Evolutionary conservation across 441 rosid species (phyloP).

Genomic region (Raphanus hybrid): DNA sequence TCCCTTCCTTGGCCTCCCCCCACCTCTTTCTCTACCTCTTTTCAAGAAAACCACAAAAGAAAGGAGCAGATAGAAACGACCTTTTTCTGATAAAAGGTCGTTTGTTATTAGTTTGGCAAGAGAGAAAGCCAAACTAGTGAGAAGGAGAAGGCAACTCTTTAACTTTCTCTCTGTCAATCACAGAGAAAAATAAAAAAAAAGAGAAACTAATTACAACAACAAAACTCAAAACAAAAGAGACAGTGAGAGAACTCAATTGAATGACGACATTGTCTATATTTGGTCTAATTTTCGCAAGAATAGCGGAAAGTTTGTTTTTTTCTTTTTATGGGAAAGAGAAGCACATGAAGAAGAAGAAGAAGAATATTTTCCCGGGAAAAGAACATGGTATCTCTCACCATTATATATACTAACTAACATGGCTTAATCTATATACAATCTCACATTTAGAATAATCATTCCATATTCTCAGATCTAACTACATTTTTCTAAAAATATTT

Average conservation of each 20-base stretch:
- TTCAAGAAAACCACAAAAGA: neutral
- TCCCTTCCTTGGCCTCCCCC: slow-evolving; percentile 42
- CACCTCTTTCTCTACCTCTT: slow-evolving; percentile 22
- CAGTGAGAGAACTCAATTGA: slow-evolving; percentile 18
- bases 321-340: slow-evolving; percentile 18
- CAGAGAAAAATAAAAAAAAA: slow-evolving; percentile 16
- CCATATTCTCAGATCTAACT: slow-evolving; percentile 27
- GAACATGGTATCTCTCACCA: slow-evolving; percentile 30
- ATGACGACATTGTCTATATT: slow-evolving; percentile 30
- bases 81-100: neutral
- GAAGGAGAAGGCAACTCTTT: slow-evolving; percentile 35
- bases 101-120: slow-evolving; percentile 35
- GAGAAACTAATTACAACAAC: slow-evolving; percentile 39
- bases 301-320: slow-evolving; percentile 36
- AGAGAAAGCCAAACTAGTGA: slow-evolving; percentile 41
- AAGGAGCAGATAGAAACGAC: slow-evolving; percentile 27
- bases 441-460: neutral
- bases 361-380: slow-evolving; percentile 41
- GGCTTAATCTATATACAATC: neutral
- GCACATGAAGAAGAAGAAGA: neutral
- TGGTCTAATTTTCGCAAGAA: slow-evolving; percentile 11
- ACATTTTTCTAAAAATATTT: too few species aligned
- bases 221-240: neutral
- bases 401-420: slow-evolving; percentile 19
- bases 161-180: slow-evolving; percentile 35